Conservation (phyloP, 1,139 yeast species). For the Hanseniaspora gamundiae region DNA sequence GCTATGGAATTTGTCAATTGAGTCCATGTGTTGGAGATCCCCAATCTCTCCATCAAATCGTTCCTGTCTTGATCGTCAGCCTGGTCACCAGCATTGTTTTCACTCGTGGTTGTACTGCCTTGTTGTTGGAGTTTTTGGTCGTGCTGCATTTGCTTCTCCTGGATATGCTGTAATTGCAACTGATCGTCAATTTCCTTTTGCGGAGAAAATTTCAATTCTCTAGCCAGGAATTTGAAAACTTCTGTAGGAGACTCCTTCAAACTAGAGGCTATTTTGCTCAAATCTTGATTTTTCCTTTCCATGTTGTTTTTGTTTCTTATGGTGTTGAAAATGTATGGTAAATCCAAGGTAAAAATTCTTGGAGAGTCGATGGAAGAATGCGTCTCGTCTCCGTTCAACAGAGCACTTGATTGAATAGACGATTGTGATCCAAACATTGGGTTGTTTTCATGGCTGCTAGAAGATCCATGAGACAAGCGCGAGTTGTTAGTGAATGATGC, state of each 20-base stretch:
- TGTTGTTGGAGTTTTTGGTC: background rate
- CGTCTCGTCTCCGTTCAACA: slow-evolving; percentile 1
- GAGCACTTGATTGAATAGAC: slow-evolving; percentile 7
- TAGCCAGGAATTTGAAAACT: slow-evolving; percentile 21
- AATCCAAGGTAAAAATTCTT: slow-evolving; percentile 17
- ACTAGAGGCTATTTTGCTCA: slow-evolving; percentile 9
- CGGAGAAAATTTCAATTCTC: slow-evolving; percentile 22
- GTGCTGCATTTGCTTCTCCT: background rate
- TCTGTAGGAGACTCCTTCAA: slow-evolving; percentile 22
- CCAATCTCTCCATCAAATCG: slow-evolving; percentile 21
- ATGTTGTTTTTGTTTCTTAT: slow-evolving; percentile 16
- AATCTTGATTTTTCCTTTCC: slow-evolving; percentile 5
- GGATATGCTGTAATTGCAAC: background rate
- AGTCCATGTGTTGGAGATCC: slow-evolving; percentile 16
- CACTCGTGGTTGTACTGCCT: background rate
- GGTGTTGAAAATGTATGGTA: slow-evolving; percentile 20
- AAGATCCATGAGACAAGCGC: background rate
- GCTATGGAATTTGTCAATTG: background rate
- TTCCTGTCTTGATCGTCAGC: slow-evolving; percentile 15
- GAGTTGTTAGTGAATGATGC: background rate
- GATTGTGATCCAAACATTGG: slow-evolving; percentile 7
- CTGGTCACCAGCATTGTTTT: slow-evolving; percentile 6
- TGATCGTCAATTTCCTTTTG: slow-evolving; percentile 11
- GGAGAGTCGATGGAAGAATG: slow-evolving; percentile 13
- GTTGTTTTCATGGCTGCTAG: background rate